A percentile compares a stretch with the other conserved stretches of the same genome.
phyloP scores from a whole-genome alignment of 495 filamentous ascomycete genomes.

The Penicillium crystallinum region DNA sequence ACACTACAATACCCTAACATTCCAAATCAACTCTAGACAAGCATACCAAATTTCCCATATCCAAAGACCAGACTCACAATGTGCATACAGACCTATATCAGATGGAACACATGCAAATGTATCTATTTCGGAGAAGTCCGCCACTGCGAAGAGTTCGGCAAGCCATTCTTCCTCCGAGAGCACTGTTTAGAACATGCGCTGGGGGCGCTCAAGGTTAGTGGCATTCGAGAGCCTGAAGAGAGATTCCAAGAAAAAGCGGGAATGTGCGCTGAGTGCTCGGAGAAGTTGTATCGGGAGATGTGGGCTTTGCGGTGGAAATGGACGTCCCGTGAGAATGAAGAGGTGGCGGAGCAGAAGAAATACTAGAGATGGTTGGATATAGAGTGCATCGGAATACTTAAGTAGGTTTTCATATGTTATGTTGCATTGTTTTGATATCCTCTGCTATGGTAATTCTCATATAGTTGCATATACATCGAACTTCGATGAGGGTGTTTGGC shows the following conservation, averaged over 20 bases:
- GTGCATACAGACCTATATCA: not conserved
- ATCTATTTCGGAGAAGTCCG: not conserved
- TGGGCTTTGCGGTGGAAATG: slow-evolving; percentile 2
- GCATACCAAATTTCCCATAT: too few relatives aligned
- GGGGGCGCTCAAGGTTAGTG: not conserved
- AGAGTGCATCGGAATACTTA: too few relatives aligned
- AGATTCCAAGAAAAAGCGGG: not conserved
- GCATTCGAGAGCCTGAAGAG: not conserved
- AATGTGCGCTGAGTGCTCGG: not conserved
- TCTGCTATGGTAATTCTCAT: too few relatives aligned
- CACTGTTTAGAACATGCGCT: not conserved
- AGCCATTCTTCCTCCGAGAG: not conserved
- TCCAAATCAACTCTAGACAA: not conserved
- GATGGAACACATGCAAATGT: not conserved
- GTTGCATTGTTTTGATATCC: too few relatives aligned
- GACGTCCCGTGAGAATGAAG: slow-evolving; percentile 1
- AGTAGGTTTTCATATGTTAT: too few relatives aligned
- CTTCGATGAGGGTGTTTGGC: too few relatives aligned
- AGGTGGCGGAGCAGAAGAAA: not conserved
- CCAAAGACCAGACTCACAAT: not conserved
- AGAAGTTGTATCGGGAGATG: slow-evolving; percentile 4
- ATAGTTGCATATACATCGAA: too few relatives aligned
- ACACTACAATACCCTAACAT: not conserved
- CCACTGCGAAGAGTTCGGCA: not conserved
- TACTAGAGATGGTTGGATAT: too few relatives aligned